Evolutionary conservation across 2,329 filamentous ascomycete genomes (phyloP), one percentile per base, ranked within the genome.

Genomic region (Ascochyta fabae): DNA sequence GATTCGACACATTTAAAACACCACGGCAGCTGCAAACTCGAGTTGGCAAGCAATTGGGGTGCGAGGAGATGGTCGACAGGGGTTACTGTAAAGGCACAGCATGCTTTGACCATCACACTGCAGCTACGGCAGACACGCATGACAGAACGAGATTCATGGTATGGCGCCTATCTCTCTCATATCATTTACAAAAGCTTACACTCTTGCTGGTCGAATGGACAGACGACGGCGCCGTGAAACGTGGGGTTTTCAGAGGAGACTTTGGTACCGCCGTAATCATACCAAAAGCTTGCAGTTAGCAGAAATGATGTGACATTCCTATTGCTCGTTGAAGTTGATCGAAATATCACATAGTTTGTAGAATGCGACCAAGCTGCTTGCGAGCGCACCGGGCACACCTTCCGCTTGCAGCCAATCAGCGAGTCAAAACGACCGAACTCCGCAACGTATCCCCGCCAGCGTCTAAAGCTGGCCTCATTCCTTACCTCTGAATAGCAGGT

Each of bases 381-480:
- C 19, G 19, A 19, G 19, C 19, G 19, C 19, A 19, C 24, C 24
- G 24, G 24, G 4, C 24, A 5, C 29, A 31, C 29, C 8, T 26
- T 48, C 47, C 39, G 48, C 26, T 33, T 27, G 40, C 46, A 53
- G 48, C 65, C 65, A 68, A 68, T 26, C 24, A 8, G 24, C 24
- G 24, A 19, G 19, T 68, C 59, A 62, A 24, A 42, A 24, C 9
- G 27, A 26, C 44, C 45, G 36, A 56, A 42, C 48, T 46, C 60
- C 60, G 64, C 58, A 36, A 49, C 40, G 56, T 48, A 60, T 41
- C 24, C 42, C 39, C 23, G 15, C 39, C n/a, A 23, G n/a, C 31
- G 23, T 56, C 60, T 57, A 50, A 36, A 65, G 58, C 61, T 67
- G 53, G 50, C 58, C 38, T 43, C 60, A 38, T 50, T 44, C 52